Conservation (phyloP, 805 yeast genomes). For the Teunomyces stri region DNA sequence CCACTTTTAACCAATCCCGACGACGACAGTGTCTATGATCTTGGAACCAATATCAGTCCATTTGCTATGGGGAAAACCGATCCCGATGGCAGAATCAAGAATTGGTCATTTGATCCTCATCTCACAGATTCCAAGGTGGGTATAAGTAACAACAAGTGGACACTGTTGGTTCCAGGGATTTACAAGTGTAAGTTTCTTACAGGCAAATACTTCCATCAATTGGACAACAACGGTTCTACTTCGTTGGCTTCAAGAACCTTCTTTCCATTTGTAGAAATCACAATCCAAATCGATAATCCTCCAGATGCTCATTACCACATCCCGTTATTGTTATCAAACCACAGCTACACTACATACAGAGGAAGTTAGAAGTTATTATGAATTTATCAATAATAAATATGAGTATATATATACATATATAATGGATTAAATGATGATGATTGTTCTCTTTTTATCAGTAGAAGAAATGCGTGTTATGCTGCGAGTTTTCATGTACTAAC, state of each 20-base stretch:
- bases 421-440: not conserved
- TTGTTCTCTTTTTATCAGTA: conserved; percentile 24
- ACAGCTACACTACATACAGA: conserved; percentile 87
- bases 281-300: conserved; percentile 62
- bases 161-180: conserved; percentile 52
- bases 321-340: conserved; percentile 79
- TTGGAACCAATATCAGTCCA: conserved; percentile 25
- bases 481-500: conserved; percentile 65
- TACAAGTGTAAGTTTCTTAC: conserved; percentile 79
- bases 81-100: conserved; percentile 72
- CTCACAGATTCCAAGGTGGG: conserved; percentile 16
- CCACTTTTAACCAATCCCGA: conserved; percentile 19
- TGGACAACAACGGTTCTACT: conserved; percentile 15
- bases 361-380: conserved; percentile 50
- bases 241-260: conserved; percentile 48
- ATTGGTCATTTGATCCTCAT: conserved; percentile 57
- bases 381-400: not conserved
- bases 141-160: conserved; percentile 34
- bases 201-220: conserved; percentile 54
- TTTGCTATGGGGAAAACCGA: conserved; percentile 74
- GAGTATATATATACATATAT: not conserved
- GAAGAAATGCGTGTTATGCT: conserved; percentile 64
- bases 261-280: conserved; percentile 85
- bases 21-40: conserved; percentile 28
- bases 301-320: conserved; percentile 85